These are phyloP conservation scores for Coriaria nepalensis DNA, from an alignment of 306 rosid species.

Conservation along the genomic window DNA sequence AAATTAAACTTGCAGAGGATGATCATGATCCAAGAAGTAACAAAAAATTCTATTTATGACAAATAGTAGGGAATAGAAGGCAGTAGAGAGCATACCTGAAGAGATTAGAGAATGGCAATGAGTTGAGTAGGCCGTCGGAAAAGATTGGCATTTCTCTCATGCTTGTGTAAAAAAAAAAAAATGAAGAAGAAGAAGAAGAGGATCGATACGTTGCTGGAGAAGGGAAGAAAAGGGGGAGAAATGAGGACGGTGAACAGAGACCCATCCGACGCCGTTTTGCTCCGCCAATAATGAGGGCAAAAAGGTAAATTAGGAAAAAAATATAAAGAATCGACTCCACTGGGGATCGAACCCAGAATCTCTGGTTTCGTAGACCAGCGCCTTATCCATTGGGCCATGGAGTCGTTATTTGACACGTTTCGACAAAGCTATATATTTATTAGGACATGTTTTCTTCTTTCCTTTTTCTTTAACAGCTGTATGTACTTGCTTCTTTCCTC, in stretches of 20 bases:
- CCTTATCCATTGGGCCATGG: conserved; percentile 91
- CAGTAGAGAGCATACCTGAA: conserved; percentile 27
- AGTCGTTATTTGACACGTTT: conserved; percentile 5
- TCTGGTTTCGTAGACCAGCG: conserved; percentile 95
- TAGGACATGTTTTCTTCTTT: no score
- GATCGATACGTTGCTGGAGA: no score
- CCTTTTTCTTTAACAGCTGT: no score
- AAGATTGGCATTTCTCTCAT: conserved; percentile 21
- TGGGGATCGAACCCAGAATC: conserved; percentile 94
- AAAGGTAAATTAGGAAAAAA: no score
- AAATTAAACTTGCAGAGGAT: no score
- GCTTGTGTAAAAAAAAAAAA: not conserved
- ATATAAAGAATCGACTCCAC: conserved; percentile 20
- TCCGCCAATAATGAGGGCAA: no score
- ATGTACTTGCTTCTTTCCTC: no score
- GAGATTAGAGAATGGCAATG: conserved; percentile 52
- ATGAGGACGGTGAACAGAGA: no score
- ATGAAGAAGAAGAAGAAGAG: not conserved
- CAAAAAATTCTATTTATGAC: no score
- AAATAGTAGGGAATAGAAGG: not conserved
- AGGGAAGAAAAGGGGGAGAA: not conserved
- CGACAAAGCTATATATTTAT: no score
- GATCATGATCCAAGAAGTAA: no score
- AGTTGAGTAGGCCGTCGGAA: conserved; percentile 28
- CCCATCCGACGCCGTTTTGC: no score